Percentiles rank a stretch among this genome's conserved stretches.
phyloP scores from a whole-genome alignment of 2,329 filamentous ascomycete species.

The Sclerotiophoma versabilis region DNA sequence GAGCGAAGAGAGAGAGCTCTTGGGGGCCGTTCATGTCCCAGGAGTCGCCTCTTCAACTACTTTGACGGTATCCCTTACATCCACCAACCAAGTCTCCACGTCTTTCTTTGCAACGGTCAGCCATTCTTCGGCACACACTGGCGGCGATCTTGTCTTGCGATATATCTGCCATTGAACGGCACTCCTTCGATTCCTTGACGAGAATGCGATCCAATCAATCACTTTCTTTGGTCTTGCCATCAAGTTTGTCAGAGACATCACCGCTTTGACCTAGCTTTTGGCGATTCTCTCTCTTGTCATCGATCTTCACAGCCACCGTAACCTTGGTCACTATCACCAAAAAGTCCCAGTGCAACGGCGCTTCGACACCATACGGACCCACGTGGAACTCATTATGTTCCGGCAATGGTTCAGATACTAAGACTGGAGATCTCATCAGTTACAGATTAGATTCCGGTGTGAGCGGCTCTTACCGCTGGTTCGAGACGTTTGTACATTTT shows the following conservation, averaged over 20 bases:
- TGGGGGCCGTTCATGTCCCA: too few species aligned
- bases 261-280: neutral
- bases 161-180: too few species aligned
- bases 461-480: neutral
- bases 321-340: constrained; percentile 2
- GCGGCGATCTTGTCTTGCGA: too few species aligned
- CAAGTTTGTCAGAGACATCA: neutral
- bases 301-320: neutral
- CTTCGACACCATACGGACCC: constrained; percentile 23
- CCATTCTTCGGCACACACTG: too few species aligned
- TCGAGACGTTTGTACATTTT: neutral
- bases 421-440: neutral
- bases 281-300: neutral
- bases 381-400: constrained; percentile 17
- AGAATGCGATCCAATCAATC: too few species aligned
- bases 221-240: neutral
- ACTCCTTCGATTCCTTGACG: too few species aligned
- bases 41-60: too few species aligned
- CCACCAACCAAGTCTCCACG: too few species aligned
- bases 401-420: neutral
- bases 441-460: accelerated
- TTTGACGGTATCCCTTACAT: too few species aligned
- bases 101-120: too few species aligned
- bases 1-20: too few species aligned
- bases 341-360: constrained; percentile 14